Evolutionary conservation across 2,329 filamentous ascomycete genomes (phyloP).

Genomic region (Aspergillaceae sp.): DNA sequence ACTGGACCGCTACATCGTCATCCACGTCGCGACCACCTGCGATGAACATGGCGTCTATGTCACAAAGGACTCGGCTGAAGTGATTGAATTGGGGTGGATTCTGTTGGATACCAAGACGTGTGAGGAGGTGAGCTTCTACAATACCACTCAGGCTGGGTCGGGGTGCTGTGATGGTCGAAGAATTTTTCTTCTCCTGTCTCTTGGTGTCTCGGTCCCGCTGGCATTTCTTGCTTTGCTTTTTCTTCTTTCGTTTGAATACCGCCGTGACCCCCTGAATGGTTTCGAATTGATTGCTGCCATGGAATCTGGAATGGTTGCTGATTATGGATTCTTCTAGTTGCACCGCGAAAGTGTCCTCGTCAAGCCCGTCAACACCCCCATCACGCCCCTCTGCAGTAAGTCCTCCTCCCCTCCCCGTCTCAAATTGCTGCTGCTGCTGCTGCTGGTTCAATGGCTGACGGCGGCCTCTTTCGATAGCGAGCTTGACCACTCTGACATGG

Average conservation of each 20-base stretch:
- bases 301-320: neutral
- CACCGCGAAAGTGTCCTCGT: slow-evolving; percentile 94
- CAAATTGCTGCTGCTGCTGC: neutral
- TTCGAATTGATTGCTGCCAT: neutral
- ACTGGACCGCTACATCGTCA: slow-evolving; percentile 94
- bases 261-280: neutral
- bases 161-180: no score
- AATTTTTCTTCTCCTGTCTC: no score
- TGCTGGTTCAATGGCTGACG: slow-evolving; percentile 19
- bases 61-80: slow-evolving; percentile 97
- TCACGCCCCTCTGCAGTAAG: slow-evolving; percentile 98
- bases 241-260: no score
- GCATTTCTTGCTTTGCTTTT: no score
- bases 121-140: slow-evolving; percentile 64
- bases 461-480: slow-evolving; percentile 51
- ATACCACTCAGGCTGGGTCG: neutral
- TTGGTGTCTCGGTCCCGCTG: no score
- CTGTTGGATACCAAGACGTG: slow-evolving; percentile 82
- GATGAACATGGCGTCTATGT: slow-evolving; percentile 99
- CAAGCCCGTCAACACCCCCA: slow-evolving; percentile 96
- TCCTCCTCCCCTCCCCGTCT: slow-evolving; percentile 20
- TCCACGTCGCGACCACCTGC: slow-evolving; percentile 97
- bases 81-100: slow-evolving; percentile 98
- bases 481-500: slow-evolving; percentile 95
- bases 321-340: slow-evolving; percentile 50